Evolutionary conservation across 2,329 filamentous ascomycete genomes (phyloP).

Genomic region (Zopfia rhizophila): DNA sequence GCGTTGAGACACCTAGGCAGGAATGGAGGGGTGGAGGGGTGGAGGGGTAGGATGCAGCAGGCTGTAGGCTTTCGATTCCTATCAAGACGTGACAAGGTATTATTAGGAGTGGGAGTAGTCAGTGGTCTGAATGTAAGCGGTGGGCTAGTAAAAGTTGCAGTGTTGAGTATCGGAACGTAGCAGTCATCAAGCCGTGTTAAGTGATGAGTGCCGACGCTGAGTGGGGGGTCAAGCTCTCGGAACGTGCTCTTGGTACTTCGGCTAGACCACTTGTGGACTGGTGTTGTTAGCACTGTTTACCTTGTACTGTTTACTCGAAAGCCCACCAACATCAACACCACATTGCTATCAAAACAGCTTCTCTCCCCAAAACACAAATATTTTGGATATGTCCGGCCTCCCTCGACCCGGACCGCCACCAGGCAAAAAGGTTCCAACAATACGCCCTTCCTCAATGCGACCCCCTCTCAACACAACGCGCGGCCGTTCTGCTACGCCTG

Average conservation of each 20-base stretch:
- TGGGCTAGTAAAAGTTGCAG: too few species aligned
- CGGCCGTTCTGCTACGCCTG: slow-evolving; percentile 61
- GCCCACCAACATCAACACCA: slow-evolving; percentile 30
- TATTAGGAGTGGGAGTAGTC: background rate
- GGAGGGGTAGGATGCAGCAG: background rate
- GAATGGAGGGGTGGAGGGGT: slow-evolving; percentile 15
- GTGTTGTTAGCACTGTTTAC: slow-evolving; percentile 23
- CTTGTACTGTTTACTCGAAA: slow-evolving; percentile 33
- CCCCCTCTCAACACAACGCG: slow-evolving; percentile 58
- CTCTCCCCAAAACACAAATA: slow-evolving; percentile 27
- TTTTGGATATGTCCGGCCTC: slow-evolving; percentile 62
- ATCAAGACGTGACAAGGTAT: too few species aligned
- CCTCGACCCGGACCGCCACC: slow-evolving; percentile 61
- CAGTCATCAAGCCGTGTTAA: too few species aligned
- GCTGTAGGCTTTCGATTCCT: too few species aligned
- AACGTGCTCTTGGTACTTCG: too few species aligned
- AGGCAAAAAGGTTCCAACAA: slow-evolving; percentile 61
- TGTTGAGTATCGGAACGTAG: too few species aligned
- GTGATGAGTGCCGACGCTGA: too few species aligned
- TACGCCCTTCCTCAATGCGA: slow-evolving; percentile 66
- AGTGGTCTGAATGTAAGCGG: too few species aligned
- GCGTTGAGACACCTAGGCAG: too few species aligned
- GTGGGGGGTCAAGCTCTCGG: too few species aligned
- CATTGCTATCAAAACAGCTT: slow-evolving; percentile 31
- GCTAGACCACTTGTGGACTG: too few species aligned